Evolutionary conservation across 2,329 filamentous ascomycete species (phyloP).

Genomic region (Aspergillus clavatus): DNA sequence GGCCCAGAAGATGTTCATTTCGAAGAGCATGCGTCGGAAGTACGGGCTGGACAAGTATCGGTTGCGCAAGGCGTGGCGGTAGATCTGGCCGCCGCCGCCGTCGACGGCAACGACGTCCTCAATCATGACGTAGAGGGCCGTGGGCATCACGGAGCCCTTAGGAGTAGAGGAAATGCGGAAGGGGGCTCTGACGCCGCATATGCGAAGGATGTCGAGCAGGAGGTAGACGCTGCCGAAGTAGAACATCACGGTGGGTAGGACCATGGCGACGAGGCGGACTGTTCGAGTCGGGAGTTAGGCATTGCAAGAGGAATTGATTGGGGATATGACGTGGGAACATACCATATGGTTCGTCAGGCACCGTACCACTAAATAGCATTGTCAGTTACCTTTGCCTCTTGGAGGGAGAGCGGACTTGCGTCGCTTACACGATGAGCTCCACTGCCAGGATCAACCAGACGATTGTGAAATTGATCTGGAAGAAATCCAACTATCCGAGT

Average conservation of each 20-base stretch:
- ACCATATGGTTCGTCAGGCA: conserved; percentile 39
- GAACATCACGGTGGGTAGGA: conserved; percentile 44
- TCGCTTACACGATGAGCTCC: conserved; percentile 39
- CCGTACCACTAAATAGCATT: conserved; percentile 32
- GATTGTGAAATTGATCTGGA: conserved; percentile 44
- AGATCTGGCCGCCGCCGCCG: conserved; percentile 54
- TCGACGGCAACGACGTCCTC: conserved; percentile 66
- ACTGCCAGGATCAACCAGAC: conserved; percentile 42
- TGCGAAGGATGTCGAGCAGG: conserved; percentile 39
- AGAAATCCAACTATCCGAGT: conserved; percentile 38
- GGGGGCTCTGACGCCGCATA: conserved; percentile 46
- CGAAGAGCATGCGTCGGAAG: conserved; percentile 51
- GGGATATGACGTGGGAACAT: conserved; percentile 9
- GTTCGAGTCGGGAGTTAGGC: conserved; percentile 1
- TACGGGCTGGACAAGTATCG: conserved; percentile 52
- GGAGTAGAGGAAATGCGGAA: conserved; percentile 61
- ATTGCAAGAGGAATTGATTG: background rate
- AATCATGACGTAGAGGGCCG: conserved; percentile 60
- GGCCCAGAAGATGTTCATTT: conserved; percentile 56
- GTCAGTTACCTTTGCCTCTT: conserved; percentile 11
- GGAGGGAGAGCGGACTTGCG: background rate
- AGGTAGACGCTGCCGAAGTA: conserved; percentile 42
- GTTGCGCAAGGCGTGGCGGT: conserved; percentile 47
- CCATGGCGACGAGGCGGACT: conserved; percentile 43
- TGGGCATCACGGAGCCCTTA: conserved; percentile 55